Conservation (phyloP, 768 basidiomycete genomes). For the Tulasnella sp. region DNA sequence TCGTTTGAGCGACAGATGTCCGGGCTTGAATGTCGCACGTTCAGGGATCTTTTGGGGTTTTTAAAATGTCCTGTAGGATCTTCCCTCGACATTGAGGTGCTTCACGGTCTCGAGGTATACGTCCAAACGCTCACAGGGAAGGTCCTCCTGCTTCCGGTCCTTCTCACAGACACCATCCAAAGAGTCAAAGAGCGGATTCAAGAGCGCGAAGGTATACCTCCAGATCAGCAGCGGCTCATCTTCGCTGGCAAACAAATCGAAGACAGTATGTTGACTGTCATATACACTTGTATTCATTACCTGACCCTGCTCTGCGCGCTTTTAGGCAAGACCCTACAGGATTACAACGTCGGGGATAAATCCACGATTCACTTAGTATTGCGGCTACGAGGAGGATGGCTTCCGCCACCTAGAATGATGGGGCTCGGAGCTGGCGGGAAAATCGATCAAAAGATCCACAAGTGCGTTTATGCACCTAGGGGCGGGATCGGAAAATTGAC, state of each 20-base stretch:
- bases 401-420: not conserved
- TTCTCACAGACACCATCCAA: conserved; percentile 25
- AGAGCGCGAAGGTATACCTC: conserved; percentile 29
- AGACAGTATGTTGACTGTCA: conserved; percentile 17
- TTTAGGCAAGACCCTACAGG: too few species aligned
- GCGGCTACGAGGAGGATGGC: not conserved
- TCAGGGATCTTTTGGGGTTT: too few species aligned
- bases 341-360: too few species aligned
- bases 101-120: too few species aligned
- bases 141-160: conserved; percentile 24
- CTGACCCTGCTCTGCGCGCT: too few species aligned
- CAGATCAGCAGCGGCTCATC: conserved; percentile 28
- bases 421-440: not conserved
- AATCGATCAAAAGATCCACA: not conserved
- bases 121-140: conserved; percentile 20
- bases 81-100: too few species aligned
- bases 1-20: too few species aligned
- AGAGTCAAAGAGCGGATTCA: conserved; percentile 28
- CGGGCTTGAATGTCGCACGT: too few species aligned
- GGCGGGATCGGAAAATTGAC: not conserved
- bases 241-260: conserved; percentile 28
- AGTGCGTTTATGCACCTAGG: not conserved
- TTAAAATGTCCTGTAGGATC: too few species aligned
- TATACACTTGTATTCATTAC: not conserved
- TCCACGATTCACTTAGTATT: too few species aligned